Evolutionary conservation across 1,284 basidiomycete genomes (phyloP), one percentile per base, ranked within the genome.

Genomic region (Ustilago crameri): DNA sequence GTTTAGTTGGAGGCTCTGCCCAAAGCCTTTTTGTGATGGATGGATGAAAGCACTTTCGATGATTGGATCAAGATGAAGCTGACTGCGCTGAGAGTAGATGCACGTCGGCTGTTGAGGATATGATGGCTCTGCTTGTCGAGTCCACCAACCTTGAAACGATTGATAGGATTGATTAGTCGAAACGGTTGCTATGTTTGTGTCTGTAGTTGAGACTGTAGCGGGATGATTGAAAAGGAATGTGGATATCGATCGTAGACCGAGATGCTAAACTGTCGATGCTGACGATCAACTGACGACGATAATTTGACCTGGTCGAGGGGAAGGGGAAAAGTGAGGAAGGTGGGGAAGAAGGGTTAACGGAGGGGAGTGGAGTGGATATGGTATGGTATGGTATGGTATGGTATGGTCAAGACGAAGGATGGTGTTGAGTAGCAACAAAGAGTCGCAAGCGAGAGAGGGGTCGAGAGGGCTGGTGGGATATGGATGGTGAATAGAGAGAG

Each of bases 351-450:
- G 60, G 47, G 26, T n/a, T 8, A 24, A 32, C 44, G 60, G 53
- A 54, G 51, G 44, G 51, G 51, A 51, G 49, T 57, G 55, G 55
- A 27, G 32, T 48, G 45, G 45, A 30, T 10, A 45, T 14, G 35
- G 45, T 30, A 22, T 35, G 41, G 30, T n/a, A n/a, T n/a, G n/a
- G n/a, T n/a, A n/a, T n/a, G 45, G 22, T 10, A 45, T 14, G 35
- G 45, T 42, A 30, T 42, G 47, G 54, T 49, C 51, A 54, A 57
- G 54, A 54, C 30, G 59, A 46, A 54, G 22, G 59, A 46, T 41
- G 55, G 47, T 50, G 51, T 24, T 54, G 46, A 17, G 14, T 9
- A 34, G 26, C 15, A 12, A 32, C 24, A 27, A n/a, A 32, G 24
- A n/a, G n/a, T 14, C 4, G 20, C 14, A 17, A n/a, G 45, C 26